Percentiles rank a stretch among this genome's conserved stretches.
These are phyloP conservation scores for Actinidia arguta DNA, from an alignment of 179 eudicot genomes.

Conservation along the genomic window DNA sequence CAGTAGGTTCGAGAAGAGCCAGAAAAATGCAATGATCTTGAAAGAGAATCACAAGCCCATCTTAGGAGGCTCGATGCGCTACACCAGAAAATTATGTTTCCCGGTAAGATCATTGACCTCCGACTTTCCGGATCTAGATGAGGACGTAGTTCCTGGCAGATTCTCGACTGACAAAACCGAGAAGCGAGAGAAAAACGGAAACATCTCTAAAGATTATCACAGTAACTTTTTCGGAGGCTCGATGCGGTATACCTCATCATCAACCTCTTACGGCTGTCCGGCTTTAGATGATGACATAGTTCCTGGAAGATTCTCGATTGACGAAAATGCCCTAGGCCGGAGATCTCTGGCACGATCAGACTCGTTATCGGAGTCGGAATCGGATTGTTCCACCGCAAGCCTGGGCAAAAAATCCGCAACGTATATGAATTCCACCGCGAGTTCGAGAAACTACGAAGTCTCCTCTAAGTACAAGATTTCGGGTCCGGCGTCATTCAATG, in stretches of 20 bases:
- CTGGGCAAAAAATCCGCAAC: slow-evolving; percentile 28
- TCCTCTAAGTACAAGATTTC: slow-evolving; percentile 35
- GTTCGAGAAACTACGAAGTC: slow-evolving; percentile 34
- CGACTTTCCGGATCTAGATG: slow-evolving; percentile 1
- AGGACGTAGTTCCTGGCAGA: slow-evolving; percentile 35
- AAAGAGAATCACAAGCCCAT: slow-evolving; percentile 47
- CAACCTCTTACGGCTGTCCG: neutral
- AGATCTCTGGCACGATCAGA: slow-evolving; percentile 32
- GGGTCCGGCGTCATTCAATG: slow-evolving; percentile 3
- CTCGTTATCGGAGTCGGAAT: slow-evolving; percentile 31
- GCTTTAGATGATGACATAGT: slow-evolving; percentile 1
- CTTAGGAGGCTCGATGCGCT: slow-evolving; percentile 55
- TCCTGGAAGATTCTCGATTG: slow-evolving; percentile 47
- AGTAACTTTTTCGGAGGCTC: slow-evolving; percentile 18
- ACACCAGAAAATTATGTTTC: slow-evolving; percentile 35
- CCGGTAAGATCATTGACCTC: slow-evolving; percentile 15
- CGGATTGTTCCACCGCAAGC: slow-evolving; percentile 34
- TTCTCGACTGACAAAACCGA: too few relatives aligned
- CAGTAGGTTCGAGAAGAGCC: slow-evolving; percentile 32
- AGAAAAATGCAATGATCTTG: neutral
- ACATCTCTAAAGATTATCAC: too few relatives aligned
- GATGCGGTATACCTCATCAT: neutral
- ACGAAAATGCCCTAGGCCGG: slow-evolving; percentile 31
- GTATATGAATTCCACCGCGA: slow-evolving; percentile 34
- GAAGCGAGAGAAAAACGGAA: too few relatives aligned